These are phyloP conservation scores for Starmerella lactis-condensi DNA, from an alignment of 805 yeast species.

Conservation along the genomic window DNA sequence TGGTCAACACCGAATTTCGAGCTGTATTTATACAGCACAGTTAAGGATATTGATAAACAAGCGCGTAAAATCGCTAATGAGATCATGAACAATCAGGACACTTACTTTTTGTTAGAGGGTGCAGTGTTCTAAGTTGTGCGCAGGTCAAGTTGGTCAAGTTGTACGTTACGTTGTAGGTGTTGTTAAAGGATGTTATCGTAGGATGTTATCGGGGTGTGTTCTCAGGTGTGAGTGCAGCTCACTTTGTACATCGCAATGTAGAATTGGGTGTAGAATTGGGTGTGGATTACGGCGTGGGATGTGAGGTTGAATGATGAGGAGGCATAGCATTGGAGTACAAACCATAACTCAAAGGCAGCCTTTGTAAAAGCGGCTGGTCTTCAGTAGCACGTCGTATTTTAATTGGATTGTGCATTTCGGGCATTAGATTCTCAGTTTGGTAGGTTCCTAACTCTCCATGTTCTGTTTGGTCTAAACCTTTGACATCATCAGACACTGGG, in stretches of 20 bases:
- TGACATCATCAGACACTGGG: conserved; percentile 66
- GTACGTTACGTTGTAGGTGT: not conserved
- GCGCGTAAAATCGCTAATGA: too few species aligned
- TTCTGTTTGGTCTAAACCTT: conserved; percentile 77
- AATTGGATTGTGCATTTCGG: too few species aligned
- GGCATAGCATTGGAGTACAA: conserved; percentile 4
- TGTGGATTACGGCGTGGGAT: not conserved
- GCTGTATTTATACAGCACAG: too few species aligned
- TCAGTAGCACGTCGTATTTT: too few species aligned
- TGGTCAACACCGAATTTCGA: too few species aligned
- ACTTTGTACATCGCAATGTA: conserved; percentile 14
- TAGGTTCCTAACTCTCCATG: conserved; percentile 44
- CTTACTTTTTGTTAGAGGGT: too few species aligned
- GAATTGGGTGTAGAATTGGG: not conserved
- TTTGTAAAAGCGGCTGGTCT: conserved; percentile 16
- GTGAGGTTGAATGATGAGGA: not conserved
- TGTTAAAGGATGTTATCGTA: not conserved
- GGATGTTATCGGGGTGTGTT: conserved; percentile 4
- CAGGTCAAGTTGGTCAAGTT: conserved; percentile 1
- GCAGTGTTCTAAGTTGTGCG: too few species aligned
- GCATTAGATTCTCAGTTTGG: not conserved
- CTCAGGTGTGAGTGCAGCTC: conserved; percentile 2
- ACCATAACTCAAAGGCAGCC: conserved; percentile 14
- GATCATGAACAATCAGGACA: too few species aligned
- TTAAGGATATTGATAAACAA: too few species aligned